Percentiles rank a stretch among this genome's conserved stretches.
Conservation (phyloP, 345 rosid species). For the Ceriops decandra region DNA sequence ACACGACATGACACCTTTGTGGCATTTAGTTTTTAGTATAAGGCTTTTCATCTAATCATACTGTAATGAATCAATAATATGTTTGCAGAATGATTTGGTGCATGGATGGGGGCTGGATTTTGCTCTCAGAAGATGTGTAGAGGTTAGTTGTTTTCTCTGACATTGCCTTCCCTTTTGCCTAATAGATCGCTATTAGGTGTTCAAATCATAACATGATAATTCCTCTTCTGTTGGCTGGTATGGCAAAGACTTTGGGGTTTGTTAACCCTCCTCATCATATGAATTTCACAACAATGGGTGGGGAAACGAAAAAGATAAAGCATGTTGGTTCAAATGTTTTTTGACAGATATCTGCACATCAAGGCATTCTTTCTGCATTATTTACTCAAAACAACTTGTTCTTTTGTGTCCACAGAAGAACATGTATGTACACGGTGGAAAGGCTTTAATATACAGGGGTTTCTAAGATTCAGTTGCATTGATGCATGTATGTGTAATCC, state of each 20-base stretch:
- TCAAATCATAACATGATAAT: neutral
- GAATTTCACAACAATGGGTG: no score
- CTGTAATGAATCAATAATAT: slow-evolving; percentile 16
- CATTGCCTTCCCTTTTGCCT: neutral
- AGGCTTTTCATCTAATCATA: slow-evolving; percentile 1
- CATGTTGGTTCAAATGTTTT: no score
- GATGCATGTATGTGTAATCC: neutral
- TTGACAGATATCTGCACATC: no score
- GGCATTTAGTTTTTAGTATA: neutral
- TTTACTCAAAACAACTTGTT: neutral
- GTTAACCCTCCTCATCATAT: no score
- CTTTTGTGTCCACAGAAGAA: neutral
- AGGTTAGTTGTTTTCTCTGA: slow-evolving; percentile 21
- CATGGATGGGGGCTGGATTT: slow-evolving; percentile 41
- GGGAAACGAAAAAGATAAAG: no score
- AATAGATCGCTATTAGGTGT: neutral
- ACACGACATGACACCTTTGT: no score
- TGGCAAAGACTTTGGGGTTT: neutral
- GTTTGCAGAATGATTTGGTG: slow-evolving; percentile 35
- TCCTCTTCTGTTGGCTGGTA: neutral
- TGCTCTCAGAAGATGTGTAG: slow-evolving; percentile 35
- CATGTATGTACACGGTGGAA: no score
- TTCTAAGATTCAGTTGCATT: neutral
- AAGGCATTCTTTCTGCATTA: neutral
- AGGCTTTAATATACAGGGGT: no score